Conservation (phyloP, 1,284 basidiomycete species). For the Tylopilus sp. region DNA sequence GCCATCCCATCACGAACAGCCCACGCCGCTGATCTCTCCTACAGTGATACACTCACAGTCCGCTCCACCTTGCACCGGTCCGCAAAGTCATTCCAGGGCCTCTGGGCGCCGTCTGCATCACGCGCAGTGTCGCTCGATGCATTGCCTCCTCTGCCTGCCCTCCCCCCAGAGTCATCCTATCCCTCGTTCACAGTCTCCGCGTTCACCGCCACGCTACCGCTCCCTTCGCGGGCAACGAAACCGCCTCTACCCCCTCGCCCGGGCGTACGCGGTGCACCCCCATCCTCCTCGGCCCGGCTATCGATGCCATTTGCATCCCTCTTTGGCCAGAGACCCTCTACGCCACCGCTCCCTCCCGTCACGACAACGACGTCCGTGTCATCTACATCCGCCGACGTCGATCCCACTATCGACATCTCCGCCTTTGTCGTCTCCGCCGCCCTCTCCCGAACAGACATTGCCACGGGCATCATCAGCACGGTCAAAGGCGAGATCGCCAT, state of each 20-base stretch:
- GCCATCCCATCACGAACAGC: constrained; percentile 3
- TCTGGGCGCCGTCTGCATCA: constrained; percentile 49
- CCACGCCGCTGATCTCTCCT: constrained; percentile 14
- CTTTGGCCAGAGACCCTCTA: constrained; percentile 50
- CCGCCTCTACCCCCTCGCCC: constrained; percentile 67
- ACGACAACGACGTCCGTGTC: background rate
- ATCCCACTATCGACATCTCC: constrained; percentile 50
- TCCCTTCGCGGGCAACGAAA: constrained; percentile 62
- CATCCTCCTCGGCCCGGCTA: constrained; percentile 44
- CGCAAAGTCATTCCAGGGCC: constrained; percentile 59
- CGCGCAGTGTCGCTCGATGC: constrained; percentile 51
- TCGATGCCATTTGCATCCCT: constrained; percentile 66
- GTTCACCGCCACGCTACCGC: constrained; percentile 55
- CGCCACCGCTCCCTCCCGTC: constrained; percentile 30
- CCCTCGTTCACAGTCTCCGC: constrained; percentile 54
- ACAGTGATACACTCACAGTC: constrained; percentile 59
- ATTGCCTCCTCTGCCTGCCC: constrained; percentile 48
- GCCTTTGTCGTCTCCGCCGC: constrained; percentile 57
- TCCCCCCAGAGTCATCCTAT: constrained; percentile 42
- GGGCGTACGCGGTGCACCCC: constrained; percentile 21
- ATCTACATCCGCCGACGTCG: constrained; percentile 19
- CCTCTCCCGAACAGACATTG: constrained; percentile 56
- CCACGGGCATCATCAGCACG: constrained; percentile 57
- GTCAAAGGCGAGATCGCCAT: constrained; percentile 60
- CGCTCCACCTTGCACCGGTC: constrained; percentile 65